Conservation (phyloP, 2,329 filamentous ascomycete species). For the Talaromyces sp. region DNA sequence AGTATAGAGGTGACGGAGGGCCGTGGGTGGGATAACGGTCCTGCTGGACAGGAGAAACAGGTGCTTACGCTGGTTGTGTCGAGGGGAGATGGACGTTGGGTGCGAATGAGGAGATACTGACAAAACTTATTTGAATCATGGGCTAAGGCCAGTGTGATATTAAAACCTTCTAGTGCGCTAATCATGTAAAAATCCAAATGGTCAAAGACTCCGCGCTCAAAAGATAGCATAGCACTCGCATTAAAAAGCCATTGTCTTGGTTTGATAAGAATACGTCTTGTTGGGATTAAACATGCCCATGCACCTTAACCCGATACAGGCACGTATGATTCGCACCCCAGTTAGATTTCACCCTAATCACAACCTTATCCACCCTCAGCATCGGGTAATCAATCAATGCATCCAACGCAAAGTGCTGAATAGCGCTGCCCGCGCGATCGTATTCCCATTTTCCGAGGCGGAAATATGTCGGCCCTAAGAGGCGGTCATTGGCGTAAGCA, state of each 20-base stretch:
- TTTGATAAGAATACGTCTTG: no score
- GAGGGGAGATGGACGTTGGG: not conserved
- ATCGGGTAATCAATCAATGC: slow-evolving; percentile 38
- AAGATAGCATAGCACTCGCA: not conserved
- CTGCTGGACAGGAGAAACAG: not conserved
- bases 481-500: slow-evolving; percentile 38
- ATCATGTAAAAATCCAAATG: not conserved
- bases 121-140: not conserved
- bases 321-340: slow-evolving; percentile 47
- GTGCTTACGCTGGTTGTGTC: not conserved
- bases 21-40: not conserved
- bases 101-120: not conserved
- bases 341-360: slow-evolving; percentile 44
- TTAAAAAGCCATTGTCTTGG: no score
- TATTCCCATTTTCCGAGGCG: slow-evolving; percentile 43
- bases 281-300: slow-evolving; percentile 41
- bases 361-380: slow-evolving; percentile 40
- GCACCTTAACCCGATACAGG: slow-evolving; percentile 47
- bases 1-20: not conserved
- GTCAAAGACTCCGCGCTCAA: slow-evolving; percentile 1
- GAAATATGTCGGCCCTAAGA: slow-evolving; percentile 40
- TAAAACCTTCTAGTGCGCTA: not conserved
- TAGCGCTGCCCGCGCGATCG: slow-evolving; percentile 35
- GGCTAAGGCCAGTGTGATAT: not conserved
- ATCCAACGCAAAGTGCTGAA: slow-evolving; percentile 42